These are phyloP conservation scores for Aristolochia contorta DNA, from an alignment of 164 flowering plant species.

Conservation along the genomic window DNA sequence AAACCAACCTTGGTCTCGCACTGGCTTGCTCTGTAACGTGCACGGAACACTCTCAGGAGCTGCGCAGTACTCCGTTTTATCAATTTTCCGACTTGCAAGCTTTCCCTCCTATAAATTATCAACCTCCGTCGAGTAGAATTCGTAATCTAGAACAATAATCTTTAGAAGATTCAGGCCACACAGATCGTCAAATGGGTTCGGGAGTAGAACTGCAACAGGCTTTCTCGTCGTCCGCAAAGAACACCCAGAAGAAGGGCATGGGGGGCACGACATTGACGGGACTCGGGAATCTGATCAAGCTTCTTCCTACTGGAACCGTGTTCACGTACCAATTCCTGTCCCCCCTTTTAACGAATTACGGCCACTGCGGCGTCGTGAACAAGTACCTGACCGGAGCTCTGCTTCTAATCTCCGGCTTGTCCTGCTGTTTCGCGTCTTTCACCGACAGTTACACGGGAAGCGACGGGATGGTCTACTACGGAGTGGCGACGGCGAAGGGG, in stretches of 20 bases:
- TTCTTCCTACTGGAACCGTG: slow-evolving; percentile 87
- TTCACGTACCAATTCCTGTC: slow-evolving; percentile 68
- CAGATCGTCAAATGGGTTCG: no score
- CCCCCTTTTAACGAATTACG: slow-evolving; percentile 72
- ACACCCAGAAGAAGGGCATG: background rate
- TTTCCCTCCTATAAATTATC: no score
- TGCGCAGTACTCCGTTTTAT: no score
- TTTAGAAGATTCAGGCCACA: no score
- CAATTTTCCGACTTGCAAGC: no score
- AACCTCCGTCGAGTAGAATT: no score
- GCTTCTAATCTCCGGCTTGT: slow-evolving; percentile 41
- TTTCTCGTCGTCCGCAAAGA: background rate
- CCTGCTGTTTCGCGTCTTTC: slow-evolving; percentile 57
- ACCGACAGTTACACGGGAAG: slow-evolving; percentile 61
- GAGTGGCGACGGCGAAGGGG: slow-evolving; percentile 53
- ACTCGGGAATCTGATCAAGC: slow-evolving; percentile 54
- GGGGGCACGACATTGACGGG: slow-evolving; percentile 25
- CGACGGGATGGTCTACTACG: slow-evolving; percentile 48
- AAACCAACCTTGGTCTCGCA: no score
- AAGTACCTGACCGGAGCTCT: slow-evolving; percentile 44
- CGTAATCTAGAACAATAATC: no score
- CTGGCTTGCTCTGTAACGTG: no score
- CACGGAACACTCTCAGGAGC: no score
- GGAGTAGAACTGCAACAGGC: no score
- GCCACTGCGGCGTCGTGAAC: slow-evolving; percentile 50